Conservation (phyloP, 169 alveolate species). For the Cryptosporidium sp. region DNA sequence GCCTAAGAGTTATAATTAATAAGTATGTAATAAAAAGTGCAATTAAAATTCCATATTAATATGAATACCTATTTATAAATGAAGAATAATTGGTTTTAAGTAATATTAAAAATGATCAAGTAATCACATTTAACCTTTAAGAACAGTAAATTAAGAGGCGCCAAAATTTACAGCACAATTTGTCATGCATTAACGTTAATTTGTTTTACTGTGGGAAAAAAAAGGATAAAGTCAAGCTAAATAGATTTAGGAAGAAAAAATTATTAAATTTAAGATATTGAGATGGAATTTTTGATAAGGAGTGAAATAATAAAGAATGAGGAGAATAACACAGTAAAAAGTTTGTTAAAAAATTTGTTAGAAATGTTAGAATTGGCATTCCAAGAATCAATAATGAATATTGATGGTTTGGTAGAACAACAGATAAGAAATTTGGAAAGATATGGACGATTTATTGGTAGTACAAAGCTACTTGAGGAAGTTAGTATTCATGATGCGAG, state of each 20-base stretch:
- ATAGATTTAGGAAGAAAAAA: not conserved
- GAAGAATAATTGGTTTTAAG: not conserved
- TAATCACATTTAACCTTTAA: not conserved
- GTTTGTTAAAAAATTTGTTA: not conserved
- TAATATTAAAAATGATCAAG: not conserved
- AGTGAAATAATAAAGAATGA: not conserved
- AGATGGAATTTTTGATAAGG: not conserved
- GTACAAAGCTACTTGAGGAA: not conserved
- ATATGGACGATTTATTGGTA: not conserved
- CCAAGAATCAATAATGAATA: slow-evolving; percentile 10
- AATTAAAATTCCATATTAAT: no score
- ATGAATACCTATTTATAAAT: no score
- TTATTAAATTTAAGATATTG: not conserved
- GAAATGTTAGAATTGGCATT: slow-evolving; percentile 21
- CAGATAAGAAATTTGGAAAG: slow-evolving; percentile 14
- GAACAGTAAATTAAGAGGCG: not conserved
- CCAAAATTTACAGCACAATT: slow-evolving; percentile 18
- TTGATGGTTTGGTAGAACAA: slow-evolving; percentile 1
- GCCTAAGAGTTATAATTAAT: no score
- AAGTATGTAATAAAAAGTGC: no score
- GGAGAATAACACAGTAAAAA: not conserved
- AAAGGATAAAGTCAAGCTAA: not conserved
- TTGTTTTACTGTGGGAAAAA: slow-evolving; percentile 22
- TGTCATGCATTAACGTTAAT: slow-evolving; percentile 12
- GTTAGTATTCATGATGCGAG: not conserved